These are phyloP conservation scores for Pyricularia grisea DNA, from an alignment of 2,329 filamentous ascomycete species.

Conservation along the genomic window DNA sequence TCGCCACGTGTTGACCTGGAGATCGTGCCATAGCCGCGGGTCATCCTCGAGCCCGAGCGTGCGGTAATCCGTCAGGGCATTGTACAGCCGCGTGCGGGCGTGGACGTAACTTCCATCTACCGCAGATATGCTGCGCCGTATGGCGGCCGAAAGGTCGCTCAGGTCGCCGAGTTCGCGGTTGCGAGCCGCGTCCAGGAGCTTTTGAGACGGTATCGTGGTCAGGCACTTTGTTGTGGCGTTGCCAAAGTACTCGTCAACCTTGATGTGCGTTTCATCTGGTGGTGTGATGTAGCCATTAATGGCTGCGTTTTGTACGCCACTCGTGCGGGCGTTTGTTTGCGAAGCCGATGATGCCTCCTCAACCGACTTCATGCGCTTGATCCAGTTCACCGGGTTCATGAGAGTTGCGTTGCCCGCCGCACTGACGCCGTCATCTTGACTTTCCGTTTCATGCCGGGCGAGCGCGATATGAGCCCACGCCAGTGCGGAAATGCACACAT, in stretches of 20 bases:
- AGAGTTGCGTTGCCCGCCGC: conserved; percentile 11
- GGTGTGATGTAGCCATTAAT: conserved; percentile 16
- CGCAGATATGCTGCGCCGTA: conserved; percentile 17
- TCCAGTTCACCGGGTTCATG: conserved; percentile 33
- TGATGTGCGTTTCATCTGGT: not conserved
- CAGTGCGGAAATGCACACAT: conserved; percentile 28
- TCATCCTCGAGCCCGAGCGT: conserved; percentile 29
- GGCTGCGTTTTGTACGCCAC: not conserved
- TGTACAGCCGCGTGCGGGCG: conserved; percentile 26
- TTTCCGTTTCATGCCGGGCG: conserved; percentile 17
- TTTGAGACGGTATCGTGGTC: conserved; percentile 16
- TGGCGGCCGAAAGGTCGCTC: conserved; percentile 1
- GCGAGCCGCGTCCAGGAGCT: conserved; percentile 14
- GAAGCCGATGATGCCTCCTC: not conserved
- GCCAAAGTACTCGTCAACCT: conserved; percentile 26
- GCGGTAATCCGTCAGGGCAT: conserved; percentile 27
- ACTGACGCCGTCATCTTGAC: not conserved
- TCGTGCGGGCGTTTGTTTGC: not conserved
- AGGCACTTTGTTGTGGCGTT: conserved; percentile 30
- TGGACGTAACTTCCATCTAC: conserved; percentile 31
- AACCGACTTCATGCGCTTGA: conserved; percentile 13
- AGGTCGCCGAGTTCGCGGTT: conserved; percentile 15
- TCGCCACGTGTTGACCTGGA: conserved; percentile 36
- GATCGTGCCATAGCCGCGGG: conserved; percentile 26
- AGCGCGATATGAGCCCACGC: conserved; percentile 29